Evolutionary conservation across 306 rosid genomes (phyloP).

Genomic region (Quillaja saponaria): DNA sequence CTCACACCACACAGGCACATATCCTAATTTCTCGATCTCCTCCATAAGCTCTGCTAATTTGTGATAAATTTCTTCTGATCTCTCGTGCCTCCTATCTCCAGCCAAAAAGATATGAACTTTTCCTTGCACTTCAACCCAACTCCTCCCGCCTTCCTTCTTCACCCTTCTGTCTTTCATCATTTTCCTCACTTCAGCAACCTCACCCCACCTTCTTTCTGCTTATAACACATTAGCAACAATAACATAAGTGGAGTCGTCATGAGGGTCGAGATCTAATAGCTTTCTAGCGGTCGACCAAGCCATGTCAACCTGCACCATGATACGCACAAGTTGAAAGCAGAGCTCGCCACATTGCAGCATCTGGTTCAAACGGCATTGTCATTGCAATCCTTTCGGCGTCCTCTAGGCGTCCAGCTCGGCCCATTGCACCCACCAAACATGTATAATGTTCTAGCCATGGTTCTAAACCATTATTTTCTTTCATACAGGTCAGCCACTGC

Average conservation of each 20-base stretch:
- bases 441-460: conserved; percentile 84
- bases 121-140: conserved; percentile 91
- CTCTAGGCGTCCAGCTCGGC: conserved; percentile 65
- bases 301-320: conserved; percentile 59
- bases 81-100: conserved; percentile 72
- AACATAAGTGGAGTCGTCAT: conserved; percentile 77
- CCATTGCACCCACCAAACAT: conserved; percentile 77
- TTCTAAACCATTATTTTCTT: conserved; percentile 50
- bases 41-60: conserved; percentile 57
- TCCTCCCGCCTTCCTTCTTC: conserved; percentile 75
- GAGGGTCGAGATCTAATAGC: conserved; percentile 63
- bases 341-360: conserved; percentile 90
- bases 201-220: conserved; percentile 68
- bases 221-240: conserved; percentile 73
- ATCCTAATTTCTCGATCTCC: conserved; percentile 71
- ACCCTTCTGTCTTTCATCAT: conserved; percentile 64
- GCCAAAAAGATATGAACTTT: conserved; percentile 72
- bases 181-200: conserved; percentile 80
- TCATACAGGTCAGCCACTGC: conserved; percentile 71
- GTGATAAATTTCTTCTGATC: conserved; percentile 53
- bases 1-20: conserved; percentile 71
- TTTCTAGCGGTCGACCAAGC: conserved; percentile 64
- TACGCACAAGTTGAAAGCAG: conserved; percentile 62
- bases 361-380: conserved; percentile 70
- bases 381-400: conserved; percentile 64